These are phyloP conservation scores for Cymbomonas tetramitiformis DNA, from an alignment of 139 green algal genomes.

Conservation along the genomic window DNA sequence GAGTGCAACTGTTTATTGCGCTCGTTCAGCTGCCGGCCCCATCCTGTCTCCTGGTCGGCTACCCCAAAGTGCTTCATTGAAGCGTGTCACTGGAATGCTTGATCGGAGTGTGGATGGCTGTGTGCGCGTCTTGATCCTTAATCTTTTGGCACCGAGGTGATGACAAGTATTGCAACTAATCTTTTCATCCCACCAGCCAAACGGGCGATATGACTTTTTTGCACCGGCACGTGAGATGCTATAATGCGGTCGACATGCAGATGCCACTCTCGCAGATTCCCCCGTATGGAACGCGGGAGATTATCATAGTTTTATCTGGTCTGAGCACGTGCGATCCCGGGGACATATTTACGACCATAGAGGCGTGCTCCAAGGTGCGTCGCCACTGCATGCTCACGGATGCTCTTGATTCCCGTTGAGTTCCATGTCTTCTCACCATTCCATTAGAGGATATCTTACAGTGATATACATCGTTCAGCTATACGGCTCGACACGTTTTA, in stretches of 20 bases:
- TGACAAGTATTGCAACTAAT: background rate
- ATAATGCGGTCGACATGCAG: conserved; percentile 3
- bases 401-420: too few relatives aligned
- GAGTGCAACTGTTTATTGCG: too few relatives aligned
- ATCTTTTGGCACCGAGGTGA: background rate
- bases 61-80: too few relatives aligned
- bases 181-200: background rate
- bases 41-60: too few relatives aligned
- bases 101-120: conserved; percentile 7
- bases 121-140: background rate
- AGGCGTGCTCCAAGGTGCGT: conserved; percentile 22
- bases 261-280: conserved; percentile 46
- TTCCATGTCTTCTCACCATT: too few relatives aligned
- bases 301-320: conserved; percentile 63
- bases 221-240: conserved; percentile 1
- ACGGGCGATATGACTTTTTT: conserved; percentile 8
- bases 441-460: too few relatives aligned
- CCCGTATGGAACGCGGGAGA: conserved; percentile 75
- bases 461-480: too few relatives aligned
- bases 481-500: too few relatives aligned
- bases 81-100: too few relatives aligned
- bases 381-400: too few relatives aligned
- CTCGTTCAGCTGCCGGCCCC: too few relatives aligned
- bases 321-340: conserved; percentile 80
- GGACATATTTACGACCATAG: conserved; percentile 61